Evolutionary conservation across 306 rosid genomes (phyloP).

Genomic region (Cucurbita moschata): DNA sequence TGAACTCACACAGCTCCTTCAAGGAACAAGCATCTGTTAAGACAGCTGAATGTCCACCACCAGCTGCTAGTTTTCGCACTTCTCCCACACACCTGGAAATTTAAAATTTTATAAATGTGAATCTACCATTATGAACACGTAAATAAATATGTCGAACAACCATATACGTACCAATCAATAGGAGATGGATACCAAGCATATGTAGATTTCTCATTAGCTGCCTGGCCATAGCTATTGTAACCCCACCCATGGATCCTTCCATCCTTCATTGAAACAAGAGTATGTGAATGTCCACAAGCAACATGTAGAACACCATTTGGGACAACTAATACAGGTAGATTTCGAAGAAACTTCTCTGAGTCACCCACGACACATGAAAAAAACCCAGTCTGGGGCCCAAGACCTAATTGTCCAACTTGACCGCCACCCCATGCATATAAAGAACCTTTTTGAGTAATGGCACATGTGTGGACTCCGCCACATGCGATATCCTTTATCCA

Average conservation of each 20-base stretch:
- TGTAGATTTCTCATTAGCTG: conserved; percentile 75
- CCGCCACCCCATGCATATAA: conserved; percentile 96
- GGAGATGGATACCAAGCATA: conserved; percentile 98
- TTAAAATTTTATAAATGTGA: background rate
- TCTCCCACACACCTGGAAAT: conserved; percentile 75
- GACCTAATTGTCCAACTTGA: conserved; percentile 85
- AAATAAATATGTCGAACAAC: background rate
- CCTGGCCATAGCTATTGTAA: conserved; percentile 90
- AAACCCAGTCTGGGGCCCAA: conserved; percentile 71
- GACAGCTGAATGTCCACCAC: conserved; percentile 96
- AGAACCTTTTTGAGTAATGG: conserved; percentile 63
- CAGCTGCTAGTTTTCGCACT: conserved; percentile 89
- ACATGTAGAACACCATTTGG: conserved; percentile 65
- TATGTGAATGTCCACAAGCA: conserved; percentile 71
- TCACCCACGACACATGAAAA: conserved; percentile 58
- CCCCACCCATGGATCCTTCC: conserved; percentile 98
- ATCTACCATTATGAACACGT: background rate
- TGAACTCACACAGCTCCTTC: conserved; percentile 84
- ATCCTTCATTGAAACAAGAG: conserved; percentile 36
- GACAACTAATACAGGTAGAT: conserved; percentile 65
- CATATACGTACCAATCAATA: conserved; percentile 58
- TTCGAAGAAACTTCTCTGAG: conserved; percentile 42
- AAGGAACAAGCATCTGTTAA: conserved; percentile 85
- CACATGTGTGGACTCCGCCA: conserved; percentile 87
- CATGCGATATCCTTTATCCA: conserved; percentile 50